These are phyloP conservation scores for Royoungia palumana DNA, from an alignment of 768 basidiomycete species.

Conservation along the genomic window DNA sequence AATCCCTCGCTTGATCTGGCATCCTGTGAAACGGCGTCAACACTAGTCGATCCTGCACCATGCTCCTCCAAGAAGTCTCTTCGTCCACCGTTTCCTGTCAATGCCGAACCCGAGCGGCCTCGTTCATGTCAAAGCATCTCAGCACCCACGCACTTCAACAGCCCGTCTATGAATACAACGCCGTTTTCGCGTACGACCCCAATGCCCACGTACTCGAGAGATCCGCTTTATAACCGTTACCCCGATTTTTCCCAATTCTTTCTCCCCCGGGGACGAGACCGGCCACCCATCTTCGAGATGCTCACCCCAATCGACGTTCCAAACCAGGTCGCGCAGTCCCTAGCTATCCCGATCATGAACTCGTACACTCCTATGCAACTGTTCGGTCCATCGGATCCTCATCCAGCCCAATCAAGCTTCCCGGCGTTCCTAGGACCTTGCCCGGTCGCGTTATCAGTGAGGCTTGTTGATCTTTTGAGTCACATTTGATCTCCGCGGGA, in stretches of 20 bases:
- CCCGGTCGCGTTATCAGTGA: slow-evolving; percentile 22
- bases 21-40: slow-evolving; percentile 4
- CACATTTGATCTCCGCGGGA: background rate
- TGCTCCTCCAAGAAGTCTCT: background rate
- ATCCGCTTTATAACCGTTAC: slow-evolving; percentile 30
- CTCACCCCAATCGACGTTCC: background rate
- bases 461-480: slow-evolving; percentile 14
- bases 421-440: slow-evolving; percentile 5
- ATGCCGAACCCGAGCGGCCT: background rate
- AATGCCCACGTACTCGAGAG: slow-evolving; percentile 26
- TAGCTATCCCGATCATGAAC: background rate
- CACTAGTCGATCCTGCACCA: background rate
- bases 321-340: background rate
- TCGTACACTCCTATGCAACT: background rate
- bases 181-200: background rate
- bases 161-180: background rate
- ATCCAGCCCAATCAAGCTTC: background rate
- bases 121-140: slow-evolving; percentile 2
- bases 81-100: background rate
- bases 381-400: background rate
- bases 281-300: slow-evolving; percentile 1
- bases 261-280: slow-evolving; percentile 14
- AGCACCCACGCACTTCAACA: background rate
- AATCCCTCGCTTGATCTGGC: background rate
- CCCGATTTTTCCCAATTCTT: slow-evolving; percentile 34